Evolutionary conservation across 2,329 filamentous ascomycete genomes (phyloP).

Genomic region (Atkinsonella texensis): DNA sequence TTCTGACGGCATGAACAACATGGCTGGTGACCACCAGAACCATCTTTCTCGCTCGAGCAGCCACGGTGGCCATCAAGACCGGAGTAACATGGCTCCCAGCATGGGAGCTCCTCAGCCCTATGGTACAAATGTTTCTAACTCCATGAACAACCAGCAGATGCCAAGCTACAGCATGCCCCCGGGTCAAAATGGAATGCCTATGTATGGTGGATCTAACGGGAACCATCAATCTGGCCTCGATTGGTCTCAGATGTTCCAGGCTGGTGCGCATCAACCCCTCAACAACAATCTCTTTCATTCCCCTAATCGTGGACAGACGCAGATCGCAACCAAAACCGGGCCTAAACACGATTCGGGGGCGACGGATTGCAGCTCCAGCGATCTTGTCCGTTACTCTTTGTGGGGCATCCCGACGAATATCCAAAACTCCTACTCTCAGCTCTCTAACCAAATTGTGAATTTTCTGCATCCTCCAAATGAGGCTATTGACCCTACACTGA

Average conservation of each 20-base stretch:
- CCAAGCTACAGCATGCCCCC: slow-evolving; percentile 52
- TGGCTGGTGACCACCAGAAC: slow-evolving; percentile 43
- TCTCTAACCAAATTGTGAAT: slow-evolving; percentile 43
- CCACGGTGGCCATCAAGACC: slow-evolving; percentile 43
- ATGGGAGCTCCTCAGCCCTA: slow-evolving; percentile 44
- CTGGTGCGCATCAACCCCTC: slow-evolving; percentile 55
- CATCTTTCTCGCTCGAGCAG: slow-evolving; percentile 51
- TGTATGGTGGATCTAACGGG: slow-evolving; percentile 48
- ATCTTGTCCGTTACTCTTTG: slow-evolving; percentile 36
- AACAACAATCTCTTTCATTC: slow-evolving; percentile 40
- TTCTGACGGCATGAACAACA: slow-evolving; percentile 46
- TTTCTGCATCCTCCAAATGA: slow-evolving; percentile 41
- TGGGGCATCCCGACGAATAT: slow-evolving; percentile 34
- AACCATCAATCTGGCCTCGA: slow-evolving; percentile 54
- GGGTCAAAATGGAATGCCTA: slow-evolving; percentile 51
- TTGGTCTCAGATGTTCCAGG: slow-evolving; percentile 69
- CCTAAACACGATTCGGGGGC: slow-evolving; percentile 42
- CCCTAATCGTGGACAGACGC: slow-evolving; percentile 56
- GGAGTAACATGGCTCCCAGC: slow-evolving; percentile 41
- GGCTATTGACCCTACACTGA: slow-evolving; percentile 38
- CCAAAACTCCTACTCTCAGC: slow-evolving; percentile 39
- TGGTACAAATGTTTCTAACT: slow-evolving; percentile 42
- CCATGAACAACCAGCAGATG: slow-evolving; percentile 55
- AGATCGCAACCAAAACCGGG: slow-evolving; percentile 58
- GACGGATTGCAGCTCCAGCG: slow-evolving; percentile 33